Conservation (phyloP, 805 yeast genomes). For the Yamadazyma scolyti region DNA sequence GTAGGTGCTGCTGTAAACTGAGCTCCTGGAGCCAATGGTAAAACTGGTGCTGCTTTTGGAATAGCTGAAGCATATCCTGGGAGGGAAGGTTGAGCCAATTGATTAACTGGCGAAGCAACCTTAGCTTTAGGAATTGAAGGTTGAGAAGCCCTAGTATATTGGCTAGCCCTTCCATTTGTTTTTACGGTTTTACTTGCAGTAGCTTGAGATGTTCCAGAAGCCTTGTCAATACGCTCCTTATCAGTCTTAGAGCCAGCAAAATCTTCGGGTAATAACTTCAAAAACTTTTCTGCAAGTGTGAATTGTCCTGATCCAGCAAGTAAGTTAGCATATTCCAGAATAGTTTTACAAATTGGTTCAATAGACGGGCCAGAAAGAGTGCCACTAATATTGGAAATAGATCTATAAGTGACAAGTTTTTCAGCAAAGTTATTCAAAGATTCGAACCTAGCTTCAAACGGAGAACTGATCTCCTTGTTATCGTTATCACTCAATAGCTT, state of each 20-base stretch:
- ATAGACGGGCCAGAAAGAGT: slow-evolving; percentile 40
- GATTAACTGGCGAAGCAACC: slow-evolving; percentile 8
- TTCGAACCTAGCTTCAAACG: slow-evolving; percentile 79
- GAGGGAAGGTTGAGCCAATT: slow-evolving; percentile 7
- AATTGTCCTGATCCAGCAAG: slow-evolving; percentile 81
- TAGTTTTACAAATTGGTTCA: slow-evolving; percentile 52
- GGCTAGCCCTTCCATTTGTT: slow-evolving; percentile 4
- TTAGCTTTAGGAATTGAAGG: slow-evolving; percentile 8
- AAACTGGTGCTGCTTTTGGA: slow-evolving; percentile 4
- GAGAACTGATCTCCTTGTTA: slow-evolving; percentile 43
- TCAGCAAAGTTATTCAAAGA: slow-evolving; percentile 80
- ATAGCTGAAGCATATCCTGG: slow-evolving; percentile 12
- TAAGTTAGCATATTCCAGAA: slow-evolving; percentile 77
- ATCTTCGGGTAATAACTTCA: slow-evolving; percentile 68
- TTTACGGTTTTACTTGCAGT: slow-evolving; percentile 2
- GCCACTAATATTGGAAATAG: slow-evolving; percentile 38
- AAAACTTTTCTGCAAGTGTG: slow-evolving; percentile 70
- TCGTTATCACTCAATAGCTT: slow-evolving; percentile 45
- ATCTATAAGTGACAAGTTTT: slow-evolving; percentile 73
- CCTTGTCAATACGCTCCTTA: slow-evolving; percentile 74
- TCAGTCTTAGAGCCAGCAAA: slow-evolving; percentile 68
- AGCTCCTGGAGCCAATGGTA: slow-evolving; percentile 3
- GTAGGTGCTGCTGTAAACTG: not conserved
- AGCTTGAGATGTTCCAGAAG: slow-evolving; percentile 38
- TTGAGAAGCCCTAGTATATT: slow-evolving; percentile 10